These are phyloP conservation scores for Xylaria venustula DNA, from an alignment of 495 filamentous ascomycete genomes.

Conservation along the genomic window DNA sequence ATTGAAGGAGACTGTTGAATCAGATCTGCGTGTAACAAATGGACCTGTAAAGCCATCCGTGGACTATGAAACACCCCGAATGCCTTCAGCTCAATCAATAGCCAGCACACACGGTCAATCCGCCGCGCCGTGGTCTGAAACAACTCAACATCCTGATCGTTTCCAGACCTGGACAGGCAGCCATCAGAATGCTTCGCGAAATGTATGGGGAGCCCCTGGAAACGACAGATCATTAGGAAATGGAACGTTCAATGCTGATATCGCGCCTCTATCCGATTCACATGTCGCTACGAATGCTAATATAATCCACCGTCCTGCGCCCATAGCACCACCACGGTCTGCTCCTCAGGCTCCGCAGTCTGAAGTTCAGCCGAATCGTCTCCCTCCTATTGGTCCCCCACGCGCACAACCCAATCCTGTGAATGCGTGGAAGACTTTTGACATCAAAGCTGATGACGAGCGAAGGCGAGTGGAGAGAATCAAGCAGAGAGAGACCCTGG, in stretches of 20 bases:
- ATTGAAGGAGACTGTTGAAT: conserved; percentile 7
- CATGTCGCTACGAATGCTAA: conserved; percentile 48
- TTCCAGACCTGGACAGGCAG: conserved; percentile 33
- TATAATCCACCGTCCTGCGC: conserved; percentile 32
- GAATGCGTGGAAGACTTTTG: conserved; percentile 22
- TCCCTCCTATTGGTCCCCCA: conserved; percentile 29
- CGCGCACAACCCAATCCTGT: conserved; percentile 12
- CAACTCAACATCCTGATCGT: conserved; percentile 33
- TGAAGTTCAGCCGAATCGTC: conserved; percentile 10
- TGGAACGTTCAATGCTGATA: conserved; percentile 69
- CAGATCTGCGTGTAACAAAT: not conserved
- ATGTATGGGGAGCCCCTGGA: conserved; percentile 73
- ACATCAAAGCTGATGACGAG: conserved; percentile 15
- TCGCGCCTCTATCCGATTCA: conserved; percentile 42
- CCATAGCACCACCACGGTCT: conserved; percentile 41
- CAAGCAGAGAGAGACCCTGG: not conserved
- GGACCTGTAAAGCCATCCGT: conserved; percentile 13
- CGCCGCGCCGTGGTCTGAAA: conserved; percentile 19
- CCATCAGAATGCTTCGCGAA: conserved; percentile 47
- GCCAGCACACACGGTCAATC: conserved; percentile 19
- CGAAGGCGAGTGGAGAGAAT: conserved; percentile 23
- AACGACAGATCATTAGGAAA: conserved; percentile 72
- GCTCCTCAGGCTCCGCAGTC: conserved; percentile 19
- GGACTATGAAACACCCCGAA: conserved; percentile 14
- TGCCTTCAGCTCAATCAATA: conserved; percentile 5